Base-by-base conservation (phyloP, 2,329 filamentous ascomycete genomes). In the Fusarium bactridioides region DNA sequence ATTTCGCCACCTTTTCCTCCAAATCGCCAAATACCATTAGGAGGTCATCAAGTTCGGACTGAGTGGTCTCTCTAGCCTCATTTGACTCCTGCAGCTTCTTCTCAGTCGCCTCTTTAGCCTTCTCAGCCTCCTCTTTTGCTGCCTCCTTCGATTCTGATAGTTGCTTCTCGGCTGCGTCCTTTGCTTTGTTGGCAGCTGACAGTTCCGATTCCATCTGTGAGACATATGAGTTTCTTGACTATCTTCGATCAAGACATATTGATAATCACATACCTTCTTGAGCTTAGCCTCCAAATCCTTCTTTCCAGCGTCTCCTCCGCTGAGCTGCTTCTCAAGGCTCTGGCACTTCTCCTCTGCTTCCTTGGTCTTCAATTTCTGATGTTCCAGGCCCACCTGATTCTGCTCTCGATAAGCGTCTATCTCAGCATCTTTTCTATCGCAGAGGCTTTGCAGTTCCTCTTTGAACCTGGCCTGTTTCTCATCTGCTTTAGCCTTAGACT, bases 1-100 rank as follows among this genome's bases (percentile, higher is more conserved):
- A 94, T 75, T 89, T 90, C 45, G 87, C 86, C 54, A 90, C 85
- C 82, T 95, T 95, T 60, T 94, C 92, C 80, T 96, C 93, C 23
- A 94, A 79, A 78, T 96, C 93, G 19, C 89, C 90, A 80, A 95
- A 94, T 10, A 96, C 91, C 83, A 95, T 92, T 40, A 96, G 83
- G 60, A 95, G 85, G 79, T 96, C 93, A 74, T 96, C 93, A 50
- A 95, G 84, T 80, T 96, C 93, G 6, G 88, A 86, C 78, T 95
- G 93, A 10, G 87, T 86, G 4, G 87, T 83, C 68, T 89, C 86
- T 61, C 88, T 90, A 64, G 92, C 90, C 67, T 89, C 86, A 73
- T 91, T 89, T 69, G 88, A 91, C 27, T 79, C 75, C 7, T 67
- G 65, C 21, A 81, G 58, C 29, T 53, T 66, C 31, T 69, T 69